These are phyloP conservation scores for Colletotrichum gloeosporioides DNA, from an alignment of 2,329 filamentous ascomycete species.

Conservation along the genomic window DNA sequence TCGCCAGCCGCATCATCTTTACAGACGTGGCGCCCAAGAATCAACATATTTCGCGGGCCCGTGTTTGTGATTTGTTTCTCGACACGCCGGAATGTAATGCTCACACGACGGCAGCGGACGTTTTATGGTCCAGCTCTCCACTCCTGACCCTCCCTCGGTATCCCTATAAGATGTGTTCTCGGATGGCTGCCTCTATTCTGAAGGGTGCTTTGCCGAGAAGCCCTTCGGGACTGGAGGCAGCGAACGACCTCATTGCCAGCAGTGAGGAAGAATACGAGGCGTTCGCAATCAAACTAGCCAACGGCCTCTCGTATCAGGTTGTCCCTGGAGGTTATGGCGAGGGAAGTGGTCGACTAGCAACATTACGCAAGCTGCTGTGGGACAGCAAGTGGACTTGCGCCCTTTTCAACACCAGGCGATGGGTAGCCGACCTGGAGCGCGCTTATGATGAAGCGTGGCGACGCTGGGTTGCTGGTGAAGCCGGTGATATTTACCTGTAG, in stretches of 20 bases:
- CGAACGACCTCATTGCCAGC: constrained; percentile 76
- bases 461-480: constrained; percentile 83
- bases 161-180: constrained; percentile 97
- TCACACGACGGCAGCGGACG: constrained; percentile 95
- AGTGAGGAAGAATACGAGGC: constrained; percentile 87
- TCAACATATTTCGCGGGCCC: constrained; percentile 89
- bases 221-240: constrained; percentile 69
- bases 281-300: constrained; percentile 72
- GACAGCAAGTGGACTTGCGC: constrained; percentile 84
- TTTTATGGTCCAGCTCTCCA: constrained; percentile 95
- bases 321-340: constrained; percentile 51
- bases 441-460: constrained; percentile 91
- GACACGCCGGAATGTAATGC: constrained; percentile 99
- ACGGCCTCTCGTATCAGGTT: constrained; percentile 63
- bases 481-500: constrained; percentile 89
- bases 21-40: constrained; percentile 97
- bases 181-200: constrained; percentile 95
- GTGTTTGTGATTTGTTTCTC: constrained; percentile 92
- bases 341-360: constrained; percentile 72
- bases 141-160: constrained; percentile 90
- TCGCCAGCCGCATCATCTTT: constrained; percentile 87
- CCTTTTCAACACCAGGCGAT: constrained; percentile 88
- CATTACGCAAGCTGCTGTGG: constrained; percentile 83
- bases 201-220: constrained; percentile 83
- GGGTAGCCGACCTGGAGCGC: constrained; percentile 87